phyloP scores from a whole-genome alignment of 2,329 filamentous ascomycete genomes.

The Epichloe typhina region DNA sequence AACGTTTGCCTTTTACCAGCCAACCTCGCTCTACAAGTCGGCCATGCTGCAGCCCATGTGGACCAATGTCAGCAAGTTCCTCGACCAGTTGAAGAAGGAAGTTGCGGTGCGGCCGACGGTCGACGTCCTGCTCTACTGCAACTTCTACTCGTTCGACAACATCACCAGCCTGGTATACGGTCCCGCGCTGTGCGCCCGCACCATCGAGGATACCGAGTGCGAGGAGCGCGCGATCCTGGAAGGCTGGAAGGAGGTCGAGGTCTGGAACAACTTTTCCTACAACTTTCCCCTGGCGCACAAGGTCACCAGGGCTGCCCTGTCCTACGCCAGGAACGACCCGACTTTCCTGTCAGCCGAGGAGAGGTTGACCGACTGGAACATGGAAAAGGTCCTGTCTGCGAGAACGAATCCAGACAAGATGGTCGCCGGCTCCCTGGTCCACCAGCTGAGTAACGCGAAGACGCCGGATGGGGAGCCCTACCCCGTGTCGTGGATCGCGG shows the following conservation, averaged over 20 bases:
- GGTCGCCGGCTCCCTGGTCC: background rate
- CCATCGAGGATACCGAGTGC: background rate
- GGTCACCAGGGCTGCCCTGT: background rate
- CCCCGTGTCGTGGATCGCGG: slow-evolving; percentile 1
- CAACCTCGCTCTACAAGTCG: slow-evolving; percentile 1
- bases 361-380: slow-evolving; percentile 3
- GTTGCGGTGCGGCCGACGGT: background rate
- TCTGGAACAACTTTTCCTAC: slow-evolving; percentile 4
- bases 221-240: slow-evolving; percentile 3
- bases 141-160: slow-evolving; percentile 6
- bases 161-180: slow-evolving; percentile 3
- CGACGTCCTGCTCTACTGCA: slow-evolving; percentile 1
- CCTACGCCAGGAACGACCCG: background rate
- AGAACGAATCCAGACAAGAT: background rate
- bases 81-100: background rate
- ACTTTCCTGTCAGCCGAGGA: slow-evolving; percentile 4
- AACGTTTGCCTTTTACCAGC: slow-evolving; percentile 4
- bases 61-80: background rate
- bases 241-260: slow-evolving; percentile 2
- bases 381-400: background rate
- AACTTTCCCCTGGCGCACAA: slow-evolving; percentile 1
- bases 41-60: background rate
- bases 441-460: slow-evolving; percentile 2
- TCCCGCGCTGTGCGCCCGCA: background rate
- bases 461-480: background rate